Conservation (phyloP, 805 yeast species). For the Wickerhamiella allomyrinae region DNA sequence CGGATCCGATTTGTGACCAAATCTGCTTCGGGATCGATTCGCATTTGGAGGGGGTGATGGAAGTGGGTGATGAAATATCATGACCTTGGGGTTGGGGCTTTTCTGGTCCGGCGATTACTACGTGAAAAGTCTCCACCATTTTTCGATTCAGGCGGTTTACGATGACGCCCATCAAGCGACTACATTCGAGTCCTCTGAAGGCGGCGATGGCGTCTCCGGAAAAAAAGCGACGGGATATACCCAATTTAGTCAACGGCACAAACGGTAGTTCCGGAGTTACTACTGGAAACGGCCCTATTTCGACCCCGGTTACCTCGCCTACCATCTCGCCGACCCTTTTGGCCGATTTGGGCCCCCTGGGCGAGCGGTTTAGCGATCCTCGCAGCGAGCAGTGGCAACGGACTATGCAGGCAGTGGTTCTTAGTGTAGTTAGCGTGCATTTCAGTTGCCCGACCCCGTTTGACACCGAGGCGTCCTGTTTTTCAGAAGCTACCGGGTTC, state of each 20-base stretch:
- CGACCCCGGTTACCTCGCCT: too few species aligned
- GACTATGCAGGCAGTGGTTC: conserved; percentile 69
- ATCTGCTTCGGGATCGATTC: not conserved
- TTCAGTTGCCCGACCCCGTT: conserved; percentile 76
- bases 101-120: too few species aligned
- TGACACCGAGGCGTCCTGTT: conserved; percentile 70
- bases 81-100: too few species aligned
- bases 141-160: not conserved
- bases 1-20: too few species aligned
- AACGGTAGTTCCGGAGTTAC: too few species aligned
- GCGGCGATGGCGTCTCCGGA: not conserved
- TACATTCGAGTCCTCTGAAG: not conserved
- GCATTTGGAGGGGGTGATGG: not conserved
- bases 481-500: conserved; percentile 84
- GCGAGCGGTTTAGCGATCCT: not conserved
- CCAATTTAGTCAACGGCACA: too few species aligned
- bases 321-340: too few species aligned
- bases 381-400: conserved; percentile 48
- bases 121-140: too few species aligned
- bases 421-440: conserved; percentile 77
- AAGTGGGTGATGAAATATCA: not conserved
- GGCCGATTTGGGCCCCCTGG: not conserved
- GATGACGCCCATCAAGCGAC: not conserved
- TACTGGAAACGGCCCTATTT: too few species aligned
- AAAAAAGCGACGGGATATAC: not conserved